phyloP scores from a whole-genome alignment of 2,329 filamentous ascomycete genomes.

The Penicillium janthinellum region DNA sequence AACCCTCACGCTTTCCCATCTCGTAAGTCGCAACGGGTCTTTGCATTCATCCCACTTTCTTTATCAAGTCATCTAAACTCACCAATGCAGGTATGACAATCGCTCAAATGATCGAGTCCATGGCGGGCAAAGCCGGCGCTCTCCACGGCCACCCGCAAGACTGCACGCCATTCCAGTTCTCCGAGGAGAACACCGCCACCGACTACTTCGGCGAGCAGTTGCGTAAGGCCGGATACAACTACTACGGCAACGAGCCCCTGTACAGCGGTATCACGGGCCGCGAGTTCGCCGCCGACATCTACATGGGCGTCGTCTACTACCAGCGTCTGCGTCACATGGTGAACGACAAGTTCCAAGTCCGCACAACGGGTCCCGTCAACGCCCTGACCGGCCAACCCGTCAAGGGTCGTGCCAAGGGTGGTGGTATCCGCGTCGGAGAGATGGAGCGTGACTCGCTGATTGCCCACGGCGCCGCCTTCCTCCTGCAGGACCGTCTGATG shows the following conservation, averaged over 20 bases:
- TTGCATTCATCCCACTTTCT: not conserved
- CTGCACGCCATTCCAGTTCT: slow-evolving; percentile 91
- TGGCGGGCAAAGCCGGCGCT: slow-evolving; percentile 91
- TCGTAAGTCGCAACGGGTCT: slow-evolving; percentile 50
- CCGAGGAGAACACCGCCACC: slow-evolving; percentile 85
- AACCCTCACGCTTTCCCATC: slow-evolving; percentile 99
- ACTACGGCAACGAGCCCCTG: slow-evolving; percentile 97
- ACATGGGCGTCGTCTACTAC: slow-evolving; percentile 96
- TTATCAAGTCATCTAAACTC: slow-evolving; percentile 7
- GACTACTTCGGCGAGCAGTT: slow-evolving; percentile 97
- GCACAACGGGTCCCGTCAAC: slow-evolving; percentile 91
- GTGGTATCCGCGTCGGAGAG: slow-evolving; percentile 97
- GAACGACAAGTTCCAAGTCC: slow-evolving; percentile 98
- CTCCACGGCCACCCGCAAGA: slow-evolving; percentile 96
- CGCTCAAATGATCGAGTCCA: slow-evolving; percentile 97
- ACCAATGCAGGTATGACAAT: slow-evolving; percentile 74
- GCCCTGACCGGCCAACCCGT: slow-evolving; percentile 91
- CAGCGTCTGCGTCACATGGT: slow-evolving; percentile 99
- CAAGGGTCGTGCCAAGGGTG: slow-evolving; percentile 93
- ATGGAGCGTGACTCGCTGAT: slow-evolving; percentile 97
- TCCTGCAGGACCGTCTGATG: slow-evolving; percentile 91
- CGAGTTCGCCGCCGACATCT: slow-evolving; percentile 92
- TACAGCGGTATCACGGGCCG: slow-evolving; percentile 96
- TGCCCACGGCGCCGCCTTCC: slow-evolving; percentile 91
- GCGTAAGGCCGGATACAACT: slow-evolving; percentile 94